Conservation (phyloP, 495 filamentous ascomycete genomes). For the Letharia columbiana region DNA sequence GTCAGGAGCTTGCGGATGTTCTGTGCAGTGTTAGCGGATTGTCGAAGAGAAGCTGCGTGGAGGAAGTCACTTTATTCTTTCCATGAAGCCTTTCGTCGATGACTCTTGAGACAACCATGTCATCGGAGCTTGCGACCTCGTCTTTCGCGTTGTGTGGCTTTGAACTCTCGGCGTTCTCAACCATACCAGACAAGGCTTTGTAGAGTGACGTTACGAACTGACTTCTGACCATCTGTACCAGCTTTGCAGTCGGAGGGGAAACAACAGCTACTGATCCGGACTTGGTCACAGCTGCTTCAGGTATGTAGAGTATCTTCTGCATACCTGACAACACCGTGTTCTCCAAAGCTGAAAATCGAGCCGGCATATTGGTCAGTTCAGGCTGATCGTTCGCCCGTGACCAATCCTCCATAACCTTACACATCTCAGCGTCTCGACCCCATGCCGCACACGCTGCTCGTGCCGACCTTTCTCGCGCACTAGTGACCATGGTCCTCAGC, state of each 20-base stretch:
- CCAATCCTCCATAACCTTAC: conserved; percentile 89
- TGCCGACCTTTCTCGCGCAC: conserved; percentile 74
- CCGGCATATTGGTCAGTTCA: conserved; percentile 86
- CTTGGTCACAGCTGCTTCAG: conserved; percentile 61
- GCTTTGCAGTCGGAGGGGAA: conserved; percentile 68
- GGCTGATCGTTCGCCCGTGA: conserved; percentile 63
- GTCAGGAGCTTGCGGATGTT: conserved; percentile 90
- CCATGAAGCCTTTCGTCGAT: not conserved
- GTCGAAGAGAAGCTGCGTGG: not conserved
- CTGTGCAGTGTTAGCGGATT: conserved; percentile 34
- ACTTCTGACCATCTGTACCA: conserved; percentile 73
- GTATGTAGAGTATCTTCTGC: conserved; percentile 91
- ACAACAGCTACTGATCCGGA: conserved; percentile 64
- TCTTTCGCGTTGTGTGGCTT: conserved; percentile 54
- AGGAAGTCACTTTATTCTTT: conserved; percentile 54
- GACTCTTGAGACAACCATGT: not conserved
- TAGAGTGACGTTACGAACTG: conserved; percentile 89
- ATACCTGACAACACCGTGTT: conserved; percentile 65
- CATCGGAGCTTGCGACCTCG: conserved; percentile 25
- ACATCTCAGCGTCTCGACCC: conserved; percentile 80
- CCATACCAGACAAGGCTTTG: conserved; percentile 84
- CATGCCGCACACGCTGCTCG: conserved; percentile 74
- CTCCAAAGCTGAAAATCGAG: conserved; percentile 71
- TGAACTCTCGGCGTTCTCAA: conserved; percentile 81
- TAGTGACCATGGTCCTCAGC: conserved; percentile 61